Percentiles rank a stretch among this genome's conserved stretches.
phyloP scores from a whole-genome alignment of 2,329 filamentous ascomycete species.

The Colletotrichum simmondsii region DNA sequence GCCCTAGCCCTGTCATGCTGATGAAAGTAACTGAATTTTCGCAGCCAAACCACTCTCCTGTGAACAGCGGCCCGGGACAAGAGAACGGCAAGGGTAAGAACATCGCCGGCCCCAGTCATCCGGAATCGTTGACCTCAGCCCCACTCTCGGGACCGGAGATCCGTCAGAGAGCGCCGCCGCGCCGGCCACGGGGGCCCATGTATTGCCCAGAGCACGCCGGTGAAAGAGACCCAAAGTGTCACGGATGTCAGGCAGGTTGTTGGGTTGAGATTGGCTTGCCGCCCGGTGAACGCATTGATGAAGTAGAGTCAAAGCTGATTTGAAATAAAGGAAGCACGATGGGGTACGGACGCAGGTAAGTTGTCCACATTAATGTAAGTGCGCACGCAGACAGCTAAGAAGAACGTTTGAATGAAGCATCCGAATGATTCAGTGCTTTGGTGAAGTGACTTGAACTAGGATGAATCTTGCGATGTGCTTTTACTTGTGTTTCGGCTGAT shows the following conservation, averaged over 20 bases:
- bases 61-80: not conserved
- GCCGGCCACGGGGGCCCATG: not conserved
- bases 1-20: not conserved
- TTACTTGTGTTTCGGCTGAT: too few relatives aligned
- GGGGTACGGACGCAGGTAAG: not conserved
- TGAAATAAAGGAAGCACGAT: not conserved
- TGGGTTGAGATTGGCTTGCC: not conserved
- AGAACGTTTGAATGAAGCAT: not conserved
- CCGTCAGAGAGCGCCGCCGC: not conserved
- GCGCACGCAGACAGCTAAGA: not conserved
- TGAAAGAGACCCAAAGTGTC: not conserved
- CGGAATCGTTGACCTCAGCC: not conserved
- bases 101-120: not conserved
- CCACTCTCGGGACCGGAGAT: not conserved
- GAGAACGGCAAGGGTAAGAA: not conserved
- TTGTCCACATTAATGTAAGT: not conserved
- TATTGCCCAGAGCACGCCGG: not conserved
- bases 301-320: not conserved
- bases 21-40: not conserved
- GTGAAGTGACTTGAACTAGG: not conserved
- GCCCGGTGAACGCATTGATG: not conserved
- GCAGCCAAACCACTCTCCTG: not conserved
- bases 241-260: not conserved
- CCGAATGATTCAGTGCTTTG: too few relatives aligned
- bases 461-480: not conserved